Conservation (phyloP, 2,329 filamentous ascomycete genomes). For the Dactylellina drechsleri region DNA sequence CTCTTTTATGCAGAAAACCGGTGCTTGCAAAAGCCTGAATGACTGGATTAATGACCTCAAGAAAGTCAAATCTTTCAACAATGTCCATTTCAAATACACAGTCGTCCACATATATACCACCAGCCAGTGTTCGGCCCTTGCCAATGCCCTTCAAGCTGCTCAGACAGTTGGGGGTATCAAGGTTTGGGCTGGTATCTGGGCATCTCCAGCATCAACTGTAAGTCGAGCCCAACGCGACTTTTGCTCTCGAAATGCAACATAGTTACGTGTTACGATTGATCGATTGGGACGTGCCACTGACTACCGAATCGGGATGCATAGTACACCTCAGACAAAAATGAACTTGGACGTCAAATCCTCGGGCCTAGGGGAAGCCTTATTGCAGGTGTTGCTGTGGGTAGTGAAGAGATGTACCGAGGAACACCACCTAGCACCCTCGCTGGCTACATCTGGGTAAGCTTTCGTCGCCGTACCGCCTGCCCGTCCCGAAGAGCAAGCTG, state of each 20-base stretch:
- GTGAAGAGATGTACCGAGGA: slow-evolving; percentile 52
- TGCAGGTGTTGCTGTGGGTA: slow-evolving; percentile 59
- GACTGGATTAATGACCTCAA: slow-evolving; percentile 62
- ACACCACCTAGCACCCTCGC: slow-evolving; percentile 19
- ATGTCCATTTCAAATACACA: slow-evolving; percentile 63
- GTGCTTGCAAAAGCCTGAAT: slow-evolving; percentile 61
- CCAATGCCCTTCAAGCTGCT: slow-evolving; percentile 68
- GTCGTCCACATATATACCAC: slow-evolving; percentile 72
- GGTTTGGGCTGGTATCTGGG: slow-evolving; percentile 74
- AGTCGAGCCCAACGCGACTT: slow-evolving; percentile 56
- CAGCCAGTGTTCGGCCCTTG: slow-evolving; percentile 68
- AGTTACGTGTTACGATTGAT: background rate
- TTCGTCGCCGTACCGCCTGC: background rate
- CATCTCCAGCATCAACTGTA: slow-evolving; percentile 61
- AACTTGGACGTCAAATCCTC: slow-evolving; percentile 62
- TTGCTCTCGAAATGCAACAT: slow-evolving; percentile 58
- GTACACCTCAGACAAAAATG: slow-evolving; percentile 60
- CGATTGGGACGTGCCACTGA: slow-evolving; percentile 59
- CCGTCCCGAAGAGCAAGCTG: background rate
- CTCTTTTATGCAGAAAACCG: slow-evolving; percentile 57
- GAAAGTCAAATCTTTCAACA: slow-evolving; percentile 59
- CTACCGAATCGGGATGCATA: slow-evolving; percentile 69
- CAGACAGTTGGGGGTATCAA: slow-evolving; percentile 68
- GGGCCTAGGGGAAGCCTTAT: slow-evolving; percentile 36
- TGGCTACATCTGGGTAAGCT: slow-evolving; percentile 48